Base-by-base conservation (phyloP, 768 basidiomycete species). In the Lyophyllum decastes region DNA sequence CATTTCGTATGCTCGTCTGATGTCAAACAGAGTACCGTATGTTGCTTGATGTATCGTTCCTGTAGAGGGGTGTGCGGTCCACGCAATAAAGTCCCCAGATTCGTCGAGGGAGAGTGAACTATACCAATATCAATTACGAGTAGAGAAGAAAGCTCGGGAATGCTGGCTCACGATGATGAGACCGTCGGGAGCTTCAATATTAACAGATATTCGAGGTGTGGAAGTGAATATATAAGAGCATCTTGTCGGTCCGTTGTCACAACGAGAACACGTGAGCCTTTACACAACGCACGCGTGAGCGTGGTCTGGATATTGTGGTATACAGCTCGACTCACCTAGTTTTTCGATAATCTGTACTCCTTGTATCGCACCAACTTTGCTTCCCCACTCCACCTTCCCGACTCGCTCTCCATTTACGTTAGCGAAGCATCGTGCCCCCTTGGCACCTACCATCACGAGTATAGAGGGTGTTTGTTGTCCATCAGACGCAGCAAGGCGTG, bases 331-430 rank as follows among this genome's bases (percentile, higher is more conserved):
- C 82, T 57, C 64, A 89, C 91, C 84, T 63, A 84, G 78, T 63
- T 81, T 82, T 53, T 84, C 82, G 3, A 93, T 75, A 16, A 89
- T 76, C 47, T 86, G 80, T 7, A 77, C 78, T 40, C 72, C 70
- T 25, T 80, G 72, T 11, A 87, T 80, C 7, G 69, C 69, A 9
- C 86, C 87, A 14, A 68, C 64, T 63, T 84, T 85, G 43, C 64
- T 68, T 19, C 76, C 74, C 85, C 90, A 87, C 19, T 93, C 89
- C 1, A 77, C 80, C 68, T 84, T 90, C 4, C 80, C 84, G 19
- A 92, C 70, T 45, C 82, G 77, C 14, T 90, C 84, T 2, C 91
- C 91, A 46, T 76, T 84, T 35, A 92, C 76, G 63, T 88, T 81
- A 4, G 80, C 70, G 46, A 78, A 76, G 50, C 77, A 79, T 58